These are phyloP conservation scores for Brassica balearica DNA, from an alignment of 441 rosid species.

Conservation along the genomic window DNA sequence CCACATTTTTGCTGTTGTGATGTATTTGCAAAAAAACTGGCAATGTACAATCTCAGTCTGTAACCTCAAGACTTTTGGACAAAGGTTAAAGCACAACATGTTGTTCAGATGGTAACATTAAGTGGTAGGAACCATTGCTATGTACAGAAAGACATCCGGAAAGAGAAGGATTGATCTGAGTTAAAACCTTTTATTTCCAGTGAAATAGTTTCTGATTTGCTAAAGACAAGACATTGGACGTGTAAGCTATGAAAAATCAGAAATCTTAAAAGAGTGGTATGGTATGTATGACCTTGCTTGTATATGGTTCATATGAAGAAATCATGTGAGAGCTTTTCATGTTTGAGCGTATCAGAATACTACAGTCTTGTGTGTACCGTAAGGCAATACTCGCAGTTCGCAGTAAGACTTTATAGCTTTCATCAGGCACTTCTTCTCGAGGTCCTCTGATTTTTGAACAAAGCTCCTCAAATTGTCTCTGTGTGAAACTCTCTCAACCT, in stretches of 20 bases:
- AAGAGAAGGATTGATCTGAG: constrained; percentile 7
- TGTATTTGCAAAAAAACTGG: constrained; percentile 34
- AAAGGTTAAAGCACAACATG: constrained; percentile 24
- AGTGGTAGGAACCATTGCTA: constrained; percentile 27
- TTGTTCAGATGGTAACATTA: constrained; percentile 27
- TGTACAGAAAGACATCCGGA: constrained; percentile 39
- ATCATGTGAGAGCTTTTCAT: constrained; percentile 19
- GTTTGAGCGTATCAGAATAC: constrained; percentile 53
- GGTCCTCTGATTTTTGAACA: constrained; percentile 86
- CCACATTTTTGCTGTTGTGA: constrained; percentile 43
- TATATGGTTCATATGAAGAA: constrained; percentile 22
- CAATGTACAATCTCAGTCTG: constrained; percentile 43
- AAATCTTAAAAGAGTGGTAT: constrained; percentile 8
- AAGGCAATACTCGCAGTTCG: constrained; percentile 84
- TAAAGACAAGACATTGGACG: constrained; percentile 11
- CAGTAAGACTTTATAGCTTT: constrained; percentile 84
- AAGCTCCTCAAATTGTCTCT: constrained; percentile 81
- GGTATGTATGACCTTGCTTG: constrained; percentile 28
- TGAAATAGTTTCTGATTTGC: constrained; percentile 33
- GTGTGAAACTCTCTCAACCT: constrained; percentile 94
- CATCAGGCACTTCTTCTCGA: constrained; percentile 88
- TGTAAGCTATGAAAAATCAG: constrained; percentile 20
- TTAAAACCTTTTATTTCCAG: constrained; percentile 13
- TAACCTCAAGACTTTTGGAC: constrained; percentile 38
- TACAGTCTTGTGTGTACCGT: constrained; percentile 70